Evolutionary conservation across 2,329 filamentous ascomycete species (phyloP), one percentile per base, ranked within the genome.

Genomic region (Paraphoma sp.): DNA sequence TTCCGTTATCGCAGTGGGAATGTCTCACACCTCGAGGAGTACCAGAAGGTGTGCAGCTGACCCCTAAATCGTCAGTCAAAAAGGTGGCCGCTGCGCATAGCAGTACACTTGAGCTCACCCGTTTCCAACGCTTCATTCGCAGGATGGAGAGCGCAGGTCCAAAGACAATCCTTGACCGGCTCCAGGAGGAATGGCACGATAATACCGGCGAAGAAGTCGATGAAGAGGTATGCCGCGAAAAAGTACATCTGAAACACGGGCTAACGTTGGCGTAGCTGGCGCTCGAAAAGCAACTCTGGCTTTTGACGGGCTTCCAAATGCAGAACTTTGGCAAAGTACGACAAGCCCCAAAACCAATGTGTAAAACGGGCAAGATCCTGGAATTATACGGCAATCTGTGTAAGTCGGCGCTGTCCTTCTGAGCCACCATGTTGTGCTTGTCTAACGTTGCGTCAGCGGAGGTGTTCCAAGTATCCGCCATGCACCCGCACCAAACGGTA

Each of bases 251-350:
- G 23, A 29, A 16, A 10, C 29, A 14, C 4, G 36, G 41, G 42
- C 57, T 64, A 44, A 64, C n/a, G 2, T 1, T 16, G 16, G 23
- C 8, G 33, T 40, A 65, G 62, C 46, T 65, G 17, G 83, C 84
- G 54, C 76, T 85, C 46, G 82, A 85, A 59, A 84, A 85, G 67
- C 85, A 86, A 64, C 75, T 84, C 41, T 88, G 86, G 86, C 83
- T 92, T 77, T 77, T 88, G 33, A 86, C 83, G 29, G 81, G 81
- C 1, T 74, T 90, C 50, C 80, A 73, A 47, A 64, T 74, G 38
- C 78, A 79, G 31, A 73, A 65, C 45, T 51, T 69, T 51, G 68
- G 68, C 40, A 69, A 60, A 36, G 63, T 57, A 38, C 65, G 56
- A 46, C 57, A 58, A 46, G 45, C 57, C 44, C 67, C 70, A 48